Conservation (phyloP, 202 grass and related monocot genomes). For the Carex arenaria region DNA sequence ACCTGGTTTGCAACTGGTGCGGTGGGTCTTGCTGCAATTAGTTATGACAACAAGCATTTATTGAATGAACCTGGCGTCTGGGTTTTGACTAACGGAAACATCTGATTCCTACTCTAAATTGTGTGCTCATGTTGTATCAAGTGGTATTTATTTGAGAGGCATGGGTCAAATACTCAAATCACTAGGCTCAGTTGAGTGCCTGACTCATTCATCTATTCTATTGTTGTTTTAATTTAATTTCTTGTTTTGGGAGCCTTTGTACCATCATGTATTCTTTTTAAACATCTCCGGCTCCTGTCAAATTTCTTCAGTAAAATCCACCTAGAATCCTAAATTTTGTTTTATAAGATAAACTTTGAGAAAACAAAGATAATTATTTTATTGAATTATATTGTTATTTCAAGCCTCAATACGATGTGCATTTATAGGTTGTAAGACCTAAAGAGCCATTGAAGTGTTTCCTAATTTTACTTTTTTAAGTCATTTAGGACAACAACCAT, state of each 20-base stretch:
- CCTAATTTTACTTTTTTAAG: too few relatives aligned
- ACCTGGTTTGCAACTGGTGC: constrained; percentile 15
- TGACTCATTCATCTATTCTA: not conserved
- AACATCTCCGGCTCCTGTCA: not conserved
- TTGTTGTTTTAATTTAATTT: not conserved
- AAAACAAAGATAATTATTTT: too few relatives aligned
- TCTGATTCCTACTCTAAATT: not conserved
- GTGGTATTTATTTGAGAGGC: not conserved
- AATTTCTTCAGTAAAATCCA: not conserved
- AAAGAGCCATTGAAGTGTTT: too few relatives aligned
- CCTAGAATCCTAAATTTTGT: not conserved
- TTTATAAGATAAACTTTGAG: too few relatives aligned
- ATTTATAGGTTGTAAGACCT: too few relatives aligned
- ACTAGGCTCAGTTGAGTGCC: not conserved
- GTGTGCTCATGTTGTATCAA: not conserved
- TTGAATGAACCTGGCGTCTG: not conserved
- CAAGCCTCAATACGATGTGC: too few relatives aligned
- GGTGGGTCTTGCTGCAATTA: not conserved
- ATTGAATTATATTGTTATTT: too few relatives aligned
- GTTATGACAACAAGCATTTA: not conserved
- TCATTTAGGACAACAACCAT: not conserved
- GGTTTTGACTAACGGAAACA: not conserved
- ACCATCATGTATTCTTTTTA: not conserved
- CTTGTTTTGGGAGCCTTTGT: not conserved
- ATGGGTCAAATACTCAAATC: constrained; percentile 1